phyloP scores from a whole-genome alignment of 208 protist genomes.

The Acanthamoeba castellanii region DNA sequence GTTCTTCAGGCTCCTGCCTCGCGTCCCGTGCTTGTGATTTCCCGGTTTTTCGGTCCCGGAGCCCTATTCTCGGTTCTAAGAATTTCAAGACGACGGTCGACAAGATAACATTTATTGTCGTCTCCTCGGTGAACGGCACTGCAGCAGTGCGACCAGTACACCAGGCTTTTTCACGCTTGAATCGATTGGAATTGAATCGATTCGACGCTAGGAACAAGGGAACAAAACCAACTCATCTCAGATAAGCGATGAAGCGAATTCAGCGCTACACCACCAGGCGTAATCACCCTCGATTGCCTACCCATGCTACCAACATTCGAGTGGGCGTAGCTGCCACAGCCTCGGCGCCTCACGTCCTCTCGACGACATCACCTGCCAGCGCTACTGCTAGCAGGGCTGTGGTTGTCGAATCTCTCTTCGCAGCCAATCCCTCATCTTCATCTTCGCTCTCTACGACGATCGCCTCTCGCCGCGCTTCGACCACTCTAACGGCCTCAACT shows the following conservation, averaged over 20 bases:
- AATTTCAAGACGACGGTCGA: too few species aligned
- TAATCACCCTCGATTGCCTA: not conserved
- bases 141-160: too few species aligned
- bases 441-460: not conserved
- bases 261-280: not conserved
- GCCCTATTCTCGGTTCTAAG: too few species aligned
- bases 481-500: not conserved
- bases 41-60: too few species aligned
- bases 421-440: not conserved
- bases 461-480: not conserved
- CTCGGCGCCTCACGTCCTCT: not conserved
- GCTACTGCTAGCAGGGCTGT: not conserved
- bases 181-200: too few species aligned
- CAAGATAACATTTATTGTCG: too few species aligned
- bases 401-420: not conserved
- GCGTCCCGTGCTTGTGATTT: too few species aligned
- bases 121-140: too few species aligned
- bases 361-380: not conserved
- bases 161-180: too few species aligned
- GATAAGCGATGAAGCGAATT: not conserved
- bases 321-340: not conserved
- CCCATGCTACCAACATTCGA: not conserved
- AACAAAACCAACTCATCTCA: not conserved
- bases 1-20: too few species aligned
- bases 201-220: not conserved